Evolutionary conservation across 495 filamentous ascomycete species (phyloP).

Genomic region (Aspergillus biplanus): DNA sequence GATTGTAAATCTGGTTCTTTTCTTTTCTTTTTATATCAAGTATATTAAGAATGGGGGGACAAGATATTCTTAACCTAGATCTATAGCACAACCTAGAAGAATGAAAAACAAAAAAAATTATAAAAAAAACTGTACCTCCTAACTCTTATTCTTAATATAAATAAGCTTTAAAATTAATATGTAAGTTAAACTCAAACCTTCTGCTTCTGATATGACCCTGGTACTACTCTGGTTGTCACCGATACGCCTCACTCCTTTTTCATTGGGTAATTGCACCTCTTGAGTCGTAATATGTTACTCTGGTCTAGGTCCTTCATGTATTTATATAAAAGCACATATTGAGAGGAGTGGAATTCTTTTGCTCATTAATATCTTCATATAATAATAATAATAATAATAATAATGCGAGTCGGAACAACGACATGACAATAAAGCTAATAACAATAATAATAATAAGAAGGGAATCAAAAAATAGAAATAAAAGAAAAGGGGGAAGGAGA

Average conservation of each 20-base stretch:
- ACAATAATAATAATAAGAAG: background rate
- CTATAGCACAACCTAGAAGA: background rate
- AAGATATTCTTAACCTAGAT: background rate
- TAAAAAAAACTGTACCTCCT: slow-evolving; percentile 2
- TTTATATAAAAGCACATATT: background rate
- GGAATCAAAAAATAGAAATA: background rate
- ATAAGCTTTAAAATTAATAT: background rate
- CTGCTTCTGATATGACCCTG: too few species aligned
- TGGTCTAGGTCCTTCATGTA: background rate
- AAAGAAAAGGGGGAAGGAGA: background rate
- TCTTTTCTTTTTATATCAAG: background rate
- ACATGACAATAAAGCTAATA: too few species aligned
- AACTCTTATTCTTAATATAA: background rate
- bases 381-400: background rate
- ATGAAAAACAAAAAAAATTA: slow-evolving; percentile 8
- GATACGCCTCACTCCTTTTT: too few species aligned
- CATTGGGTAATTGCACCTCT: too few species aligned
- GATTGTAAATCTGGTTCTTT: slow-evolving; percentile 34
- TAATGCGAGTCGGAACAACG: too few species aligned
- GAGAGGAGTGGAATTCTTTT: background rate
- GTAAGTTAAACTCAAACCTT: background rate
- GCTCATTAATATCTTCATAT: background rate
- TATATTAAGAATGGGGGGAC: background rate
- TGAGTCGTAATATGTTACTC: too few species aligned
- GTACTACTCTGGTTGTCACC: too few species aligned